These are phyloP conservation scores for Trametes cinnabarina DNA, from an alignment of 768 basidiomycete species.

Conservation along the genomic window DNA sequence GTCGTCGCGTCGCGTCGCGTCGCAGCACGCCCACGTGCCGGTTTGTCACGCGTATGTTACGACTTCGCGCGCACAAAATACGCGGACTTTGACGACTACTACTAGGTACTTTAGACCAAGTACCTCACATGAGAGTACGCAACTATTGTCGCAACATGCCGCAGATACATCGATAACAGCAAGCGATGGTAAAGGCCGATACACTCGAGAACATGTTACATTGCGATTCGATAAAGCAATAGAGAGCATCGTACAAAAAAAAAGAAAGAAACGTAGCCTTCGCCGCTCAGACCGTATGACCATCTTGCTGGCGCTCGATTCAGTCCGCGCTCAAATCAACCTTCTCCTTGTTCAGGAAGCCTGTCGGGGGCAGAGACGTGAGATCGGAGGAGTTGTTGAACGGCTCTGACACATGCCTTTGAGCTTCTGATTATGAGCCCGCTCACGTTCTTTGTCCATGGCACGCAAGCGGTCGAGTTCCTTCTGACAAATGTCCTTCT, in stretches of 20 bases:
- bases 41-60: slow-evolving; percentile 8
- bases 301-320: too few species aligned
- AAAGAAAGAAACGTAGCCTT: not conserved
- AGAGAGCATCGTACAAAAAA: slow-evolving; percentile 10
- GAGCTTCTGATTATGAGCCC: slow-evolving; percentile 64
- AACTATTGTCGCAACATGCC: not conserved
- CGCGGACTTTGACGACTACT: too few species aligned
- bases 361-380: slow-evolving; percentile 28
- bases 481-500: slow-evolving; percentile 55
- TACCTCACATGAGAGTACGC: too few species aligned
- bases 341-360: slow-evolving; percentile 46
- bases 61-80: not conserved
- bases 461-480: slow-evolving; percentile 61
- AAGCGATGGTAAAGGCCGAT: too few species aligned
- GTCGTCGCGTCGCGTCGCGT: slow-evolving; percentile 2
- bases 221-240: not conserved
- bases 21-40: slow-evolving; percentile 5
- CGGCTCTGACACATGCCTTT: slow-evolving; percentile 48
- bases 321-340: slow-evolving; percentile 5
- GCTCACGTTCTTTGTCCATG: slow-evolving; percentile 67
- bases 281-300: too few species aligned
- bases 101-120: too few species aligned
- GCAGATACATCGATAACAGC: not conserved
- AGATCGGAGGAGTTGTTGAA: not conserved
- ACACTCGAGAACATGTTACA: not conserved